Conservation (phyloP, 2,329 filamentous ascomycete species). For the Blumeriella jaapii region DNA sequence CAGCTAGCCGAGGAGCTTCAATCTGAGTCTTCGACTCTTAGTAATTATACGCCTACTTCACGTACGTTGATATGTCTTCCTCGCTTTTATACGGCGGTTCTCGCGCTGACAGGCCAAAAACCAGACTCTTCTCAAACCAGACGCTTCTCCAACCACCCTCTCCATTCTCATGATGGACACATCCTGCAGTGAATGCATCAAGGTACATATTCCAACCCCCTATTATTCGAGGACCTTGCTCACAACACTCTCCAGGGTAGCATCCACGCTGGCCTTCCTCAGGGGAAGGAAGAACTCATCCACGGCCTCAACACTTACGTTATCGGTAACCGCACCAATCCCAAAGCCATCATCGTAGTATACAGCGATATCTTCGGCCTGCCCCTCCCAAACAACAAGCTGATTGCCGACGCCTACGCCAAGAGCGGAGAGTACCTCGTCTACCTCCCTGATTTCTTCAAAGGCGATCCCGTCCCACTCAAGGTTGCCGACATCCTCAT, state of each 20-base stretch:
- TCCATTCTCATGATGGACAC: not conserved
- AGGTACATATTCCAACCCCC: not conserved
- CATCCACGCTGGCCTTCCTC: conserved; percentile 29
- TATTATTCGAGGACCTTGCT: conserved; percentile 6
- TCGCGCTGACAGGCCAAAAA: too few species aligned
- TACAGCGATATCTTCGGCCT: conserved; percentile 27
- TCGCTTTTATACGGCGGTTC: too few species aligned
- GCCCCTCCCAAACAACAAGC: conserved; percentile 25
- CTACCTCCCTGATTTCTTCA: conserved; percentile 27
- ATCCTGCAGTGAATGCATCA: conserved; percentile 6
- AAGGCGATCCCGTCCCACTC: conserved; percentile 26
- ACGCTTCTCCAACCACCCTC: too few species aligned
- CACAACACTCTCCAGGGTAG: conserved; percentile 29
- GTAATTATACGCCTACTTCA: too few species aligned
- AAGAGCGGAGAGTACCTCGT: conserved; percentile 25
- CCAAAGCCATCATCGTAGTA: conserved; percentile 24
- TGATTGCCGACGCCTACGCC: conserved; percentile 26
- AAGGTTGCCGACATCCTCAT: conserved; percentile 28
- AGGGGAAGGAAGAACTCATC: conserved; percentile 29
- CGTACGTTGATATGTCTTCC: too few species aligned
- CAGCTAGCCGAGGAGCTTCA: too few species aligned
- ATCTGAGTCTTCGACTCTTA: too few species aligned
- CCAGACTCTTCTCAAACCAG: too few species aligned
- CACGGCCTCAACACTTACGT: conserved; percentile 31
- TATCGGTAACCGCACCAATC: conserved; percentile 25